These are phyloP conservation scores for Phytophthora meadii DNA, from an alignment of 352 stramenopile species.

Conservation along the genomic window DNA sequence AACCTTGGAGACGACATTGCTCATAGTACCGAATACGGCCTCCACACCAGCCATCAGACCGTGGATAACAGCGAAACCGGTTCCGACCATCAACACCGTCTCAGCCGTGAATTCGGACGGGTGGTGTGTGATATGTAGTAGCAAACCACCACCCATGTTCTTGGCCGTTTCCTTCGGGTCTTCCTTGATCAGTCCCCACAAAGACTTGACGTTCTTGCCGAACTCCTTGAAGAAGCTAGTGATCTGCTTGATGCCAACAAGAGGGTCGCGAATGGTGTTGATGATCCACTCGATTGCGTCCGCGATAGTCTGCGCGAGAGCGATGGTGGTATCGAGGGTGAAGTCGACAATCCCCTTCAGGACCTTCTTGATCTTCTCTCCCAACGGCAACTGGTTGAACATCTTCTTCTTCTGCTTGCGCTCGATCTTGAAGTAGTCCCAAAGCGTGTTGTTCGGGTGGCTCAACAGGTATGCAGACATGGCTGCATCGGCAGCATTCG, in stretches of 20 bases:
- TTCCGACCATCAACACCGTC: slow-evolving; percentile 19
- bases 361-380: slow-evolving; percentile 11
- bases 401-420: slow-evolving; percentile 23
- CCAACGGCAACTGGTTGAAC: slow-evolving; percentile 14
- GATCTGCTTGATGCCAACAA: slow-evolving; percentile 21
- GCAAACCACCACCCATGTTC: slow-evolving; percentile 34
- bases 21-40: slow-evolving; percentile 25
- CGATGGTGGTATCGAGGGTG: slow-evolving; percentile 17
- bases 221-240: slow-evolving; percentile 26
- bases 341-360: slow-evolving; percentile 21
- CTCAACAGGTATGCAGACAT: slow-evolving; percentile 34
- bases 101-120: slow-evolving; percentile 35
- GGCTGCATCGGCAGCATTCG: slow-evolving; percentile 28
- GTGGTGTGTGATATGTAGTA: slow-evolving; percentile 35
- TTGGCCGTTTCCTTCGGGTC: slow-evolving; percentile 27
- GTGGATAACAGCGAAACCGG: slow-evolving; percentile 28
- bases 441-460: slow-evolving; percentile 36
- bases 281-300: slow-evolving; percentile 30
- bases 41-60: slow-evolving; percentile 26
- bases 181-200: slow-evolving; percentile 29
- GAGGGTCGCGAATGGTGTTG: slow-evolving; percentile 25
- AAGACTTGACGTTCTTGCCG: slow-evolving; percentile 20
- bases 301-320: slow-evolving; percentile 18
- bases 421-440: slow-evolving; percentile 41
- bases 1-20: slow-evolving; percentile 21